Conservation (phyloP, 495 filamentous ascomycete genomes). For the Articulospora tetracladia region DNA sequence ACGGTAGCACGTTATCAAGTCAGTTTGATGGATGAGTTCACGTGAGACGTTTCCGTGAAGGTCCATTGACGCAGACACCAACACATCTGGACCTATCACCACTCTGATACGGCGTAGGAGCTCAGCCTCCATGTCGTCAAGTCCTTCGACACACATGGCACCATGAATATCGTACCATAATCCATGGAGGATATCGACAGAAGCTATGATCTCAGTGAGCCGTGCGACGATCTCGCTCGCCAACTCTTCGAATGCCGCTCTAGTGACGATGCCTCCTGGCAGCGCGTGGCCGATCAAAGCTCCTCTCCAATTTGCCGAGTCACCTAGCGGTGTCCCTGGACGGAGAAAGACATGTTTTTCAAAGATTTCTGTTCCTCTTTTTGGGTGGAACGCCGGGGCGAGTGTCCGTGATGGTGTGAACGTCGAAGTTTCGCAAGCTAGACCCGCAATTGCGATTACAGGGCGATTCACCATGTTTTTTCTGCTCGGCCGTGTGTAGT, state of each 20-base stretch:
- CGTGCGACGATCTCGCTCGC: slow-evolving; percentile 43
- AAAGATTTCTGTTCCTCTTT: slow-evolving; percentile 41
- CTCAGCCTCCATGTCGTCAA: slow-evolving; percentile 49
- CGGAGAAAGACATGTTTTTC: slow-evolving; percentile 44
- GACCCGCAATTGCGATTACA: slow-evolving; percentile 49
- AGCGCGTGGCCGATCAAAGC: slow-evolving; percentile 52
- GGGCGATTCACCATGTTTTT: slow-evolving; percentile 31
- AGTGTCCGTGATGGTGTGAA: slow-evolving; percentile 50
- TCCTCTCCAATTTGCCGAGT: slow-evolving; percentile 44
- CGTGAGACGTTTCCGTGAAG: slow-evolving; percentile 54
- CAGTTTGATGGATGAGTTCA: slow-evolving; percentile 44
- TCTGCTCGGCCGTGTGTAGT: background rate
- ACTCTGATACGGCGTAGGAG: slow-evolving; percentile 43
- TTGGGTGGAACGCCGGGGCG: slow-evolving; percentile 49
- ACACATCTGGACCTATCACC: slow-evolving; percentile 42
- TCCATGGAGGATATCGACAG: slow-evolving; percentile 36
- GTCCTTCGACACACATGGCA: slow-evolving; percentile 51
- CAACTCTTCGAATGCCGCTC: slow-evolving; percentile 43
- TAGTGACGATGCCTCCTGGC: slow-evolving; percentile 47
- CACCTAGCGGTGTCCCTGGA: slow-evolving; percentile 35
- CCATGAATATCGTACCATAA: slow-evolving; percentile 59
- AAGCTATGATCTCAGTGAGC: slow-evolving; percentile 31
- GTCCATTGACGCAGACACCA: slow-evolving; percentile 56
- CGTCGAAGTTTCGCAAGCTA: slow-evolving; percentile 53
- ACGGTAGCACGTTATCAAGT: slow-evolving; percentile 54